A percentile compares a stretch with the other conserved stretches of the same genome.
These are phyloP conservation scores for carrot (Daucus carota) DNA, from an alignment of 129 eudicot genomes.

Conservation along the genomic window DH1_v3.0 NC_030386.2:18054001-18054500, in stretches of 20 bases:
- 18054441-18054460: not conserved
- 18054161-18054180: not conserved
- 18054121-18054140: not conserved
- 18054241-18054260: not conserved
- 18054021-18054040: not conserved
- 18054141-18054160: not conserved
- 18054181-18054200: not conserved
- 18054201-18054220: not conserved
- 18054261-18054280: not conserved
- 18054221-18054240: not conserved
- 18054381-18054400: not conserved
- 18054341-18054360: not conserved
- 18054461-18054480: not conserved
- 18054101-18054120: not conserved
- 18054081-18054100: not conserved
- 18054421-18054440: not conserved
- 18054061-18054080: not conserved
- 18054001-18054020: not conserved
- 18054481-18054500: too few relatives aligned
- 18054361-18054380: not conserved
- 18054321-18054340: not conserved
- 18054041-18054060: not conserved
- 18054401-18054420: not conserved
- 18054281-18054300: not conserved
- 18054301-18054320: not conserved